These are phyloP conservation scores for Tetrahymena elliotti DNA, from an alignment of 73 alveolate species.

Conservation along the genomic window DNA sequence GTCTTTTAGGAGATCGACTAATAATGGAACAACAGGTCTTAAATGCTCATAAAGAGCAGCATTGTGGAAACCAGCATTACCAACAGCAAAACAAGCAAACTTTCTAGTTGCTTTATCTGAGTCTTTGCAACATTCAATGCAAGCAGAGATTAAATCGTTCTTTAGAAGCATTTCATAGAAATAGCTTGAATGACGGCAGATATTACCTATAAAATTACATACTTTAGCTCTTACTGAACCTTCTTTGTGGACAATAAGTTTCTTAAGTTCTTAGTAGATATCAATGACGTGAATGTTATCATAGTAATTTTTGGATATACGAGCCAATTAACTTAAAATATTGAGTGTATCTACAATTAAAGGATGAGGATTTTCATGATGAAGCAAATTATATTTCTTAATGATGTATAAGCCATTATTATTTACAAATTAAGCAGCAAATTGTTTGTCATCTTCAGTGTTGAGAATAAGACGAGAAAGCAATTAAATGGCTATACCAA, in stretches of 20 bases:
- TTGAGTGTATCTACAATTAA: slow-evolving; percentile 81
- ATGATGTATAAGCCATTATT: slow-evolving; percentile 73
- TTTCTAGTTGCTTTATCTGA: slow-evolving; percentile 94
- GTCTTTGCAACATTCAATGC: slow-evolving; percentile 92
- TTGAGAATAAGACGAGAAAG: slow-evolving; percentile 65
- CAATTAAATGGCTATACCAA: slow-evolving; percentile 54
- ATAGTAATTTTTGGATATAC: slow-evolving; percentile 84
- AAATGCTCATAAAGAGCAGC: slow-evolving; percentile 87
- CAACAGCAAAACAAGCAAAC: slow-evolving; percentile 98
- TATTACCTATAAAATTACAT: slow-evolving; percentile 94
- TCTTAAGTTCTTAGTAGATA: slow-evolving; percentile 78
- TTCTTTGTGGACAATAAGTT: slow-evolving; percentile 75
- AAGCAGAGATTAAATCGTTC: slow-evolving; percentile 85
- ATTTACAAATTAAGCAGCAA: slow-evolving; percentile 68
- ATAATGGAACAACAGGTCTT: slow-evolving; percentile 91
- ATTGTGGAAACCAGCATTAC: slow-evolving; percentile 97
- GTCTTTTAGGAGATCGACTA: slow-evolving; percentile 90
- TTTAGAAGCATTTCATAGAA: slow-evolving; percentile 86
- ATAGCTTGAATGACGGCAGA: slow-evolving; percentile 94
- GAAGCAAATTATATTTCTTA: slow-evolving; percentile 50
- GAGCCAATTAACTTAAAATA: slow-evolving; percentile 78
- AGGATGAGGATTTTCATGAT: slow-evolving; percentile 44
- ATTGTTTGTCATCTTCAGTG: slow-evolving; percentile 67
- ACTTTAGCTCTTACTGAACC: slow-evolving; percentile 90
- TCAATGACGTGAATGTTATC: slow-evolving; percentile 78